Conservation (phyloP, 208 protist species). For the Strigomonas galati region DNA sequence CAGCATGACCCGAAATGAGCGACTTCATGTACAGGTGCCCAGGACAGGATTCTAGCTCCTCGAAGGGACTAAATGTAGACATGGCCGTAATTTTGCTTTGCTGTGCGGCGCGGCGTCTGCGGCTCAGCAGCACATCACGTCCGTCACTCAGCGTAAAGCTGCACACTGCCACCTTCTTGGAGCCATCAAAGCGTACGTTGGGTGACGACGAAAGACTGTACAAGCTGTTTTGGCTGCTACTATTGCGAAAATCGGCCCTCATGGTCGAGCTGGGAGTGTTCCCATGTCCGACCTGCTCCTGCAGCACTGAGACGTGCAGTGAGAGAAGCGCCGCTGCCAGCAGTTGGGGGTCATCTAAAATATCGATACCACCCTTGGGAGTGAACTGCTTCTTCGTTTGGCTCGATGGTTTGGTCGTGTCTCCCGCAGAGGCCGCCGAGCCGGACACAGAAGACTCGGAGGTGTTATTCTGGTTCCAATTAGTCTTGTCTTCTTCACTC, state of each 20-base stretch:
- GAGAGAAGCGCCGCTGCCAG: slow-evolving; percentile 12
- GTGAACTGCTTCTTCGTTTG: neutral
- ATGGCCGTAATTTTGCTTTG: neutral
- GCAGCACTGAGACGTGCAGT: slow-evolving; percentile 18
- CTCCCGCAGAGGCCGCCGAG: neutral
- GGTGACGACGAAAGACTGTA: no score
- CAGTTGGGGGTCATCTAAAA: slow-evolving; percentile 19
- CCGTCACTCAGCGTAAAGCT: neutral
- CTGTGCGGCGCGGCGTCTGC: neutral
- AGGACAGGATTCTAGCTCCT: neutral
- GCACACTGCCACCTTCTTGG: no score
- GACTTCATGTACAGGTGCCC: slow-evolving; percentile 19
- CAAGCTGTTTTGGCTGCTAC: neutral
- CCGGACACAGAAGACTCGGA: no score
- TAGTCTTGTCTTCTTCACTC: neutral
- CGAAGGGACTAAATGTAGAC: neutral
- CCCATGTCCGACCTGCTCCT: neutral
- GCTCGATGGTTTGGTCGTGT: neutral
- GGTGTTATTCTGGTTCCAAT: neutral
- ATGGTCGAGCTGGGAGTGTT: neutral
- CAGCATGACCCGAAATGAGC: slow-evolving; percentile 10
- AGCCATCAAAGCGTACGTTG: no score
- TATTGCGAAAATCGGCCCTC: neutral
- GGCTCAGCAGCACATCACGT: slow-evolving; percentile 5
- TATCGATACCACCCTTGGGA: slow-evolving; percentile 17